Conservation (phyloP, 371 early-diverging fungal species). For the Saksenaea vasiformis region DNA sequence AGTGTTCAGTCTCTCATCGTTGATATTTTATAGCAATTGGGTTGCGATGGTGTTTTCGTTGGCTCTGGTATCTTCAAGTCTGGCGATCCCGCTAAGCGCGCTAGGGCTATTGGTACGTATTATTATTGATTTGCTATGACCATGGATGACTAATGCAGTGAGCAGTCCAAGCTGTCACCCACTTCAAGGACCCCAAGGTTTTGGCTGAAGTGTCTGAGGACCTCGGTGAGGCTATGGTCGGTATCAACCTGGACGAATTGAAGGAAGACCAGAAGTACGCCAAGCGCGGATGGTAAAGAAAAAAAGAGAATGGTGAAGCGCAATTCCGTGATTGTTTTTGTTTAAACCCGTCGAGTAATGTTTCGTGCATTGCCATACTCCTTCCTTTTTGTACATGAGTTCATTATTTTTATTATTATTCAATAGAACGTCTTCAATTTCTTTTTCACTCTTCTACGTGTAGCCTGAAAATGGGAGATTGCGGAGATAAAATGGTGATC, state of each 20-base stretch:
- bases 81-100: constrained; percentile 95
- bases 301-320: background rate
- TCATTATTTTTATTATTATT: background rate
- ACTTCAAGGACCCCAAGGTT: constrained; percentile 87
- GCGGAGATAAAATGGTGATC: background rate
- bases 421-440: background rate
- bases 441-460: background rate
- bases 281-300: constrained; percentile 73
- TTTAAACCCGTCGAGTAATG: constrained; percentile 2
- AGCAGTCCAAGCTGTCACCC: constrained; percentile 91
- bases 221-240: constrained; percentile 97
- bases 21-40: constrained; percentile 67
- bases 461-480: background rate
- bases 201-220: constrained; percentile 91
- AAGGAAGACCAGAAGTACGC: constrained; percentile 71
- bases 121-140: background rate
- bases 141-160: background rate
- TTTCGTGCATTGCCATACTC: background rate
- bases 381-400: constrained; percentile 2
- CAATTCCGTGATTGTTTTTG: background rate
- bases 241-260: constrained; percentile 83
- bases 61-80: constrained; percentile 92
- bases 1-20: background rate
- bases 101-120: constrained; percentile 76
- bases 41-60: constrained; percentile 97